Evolutionary conservation across 1,139 yeast species (phyloP).

Genomic region (Geotrichum phurueaensis): DNA sequence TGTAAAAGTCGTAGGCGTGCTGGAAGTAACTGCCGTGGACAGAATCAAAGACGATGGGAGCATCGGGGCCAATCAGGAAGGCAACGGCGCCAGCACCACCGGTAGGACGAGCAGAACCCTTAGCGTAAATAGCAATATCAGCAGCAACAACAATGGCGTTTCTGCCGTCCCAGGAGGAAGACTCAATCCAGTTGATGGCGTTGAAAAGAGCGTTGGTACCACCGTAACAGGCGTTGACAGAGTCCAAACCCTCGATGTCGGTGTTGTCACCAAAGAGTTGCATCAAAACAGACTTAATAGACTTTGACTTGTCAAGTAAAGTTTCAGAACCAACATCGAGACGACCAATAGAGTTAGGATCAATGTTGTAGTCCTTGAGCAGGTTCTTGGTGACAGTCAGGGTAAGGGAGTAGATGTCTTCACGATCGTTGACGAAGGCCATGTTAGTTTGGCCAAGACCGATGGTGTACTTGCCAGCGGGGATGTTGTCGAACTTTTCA

Average conservation of each 20-base stretch:
- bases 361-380: slow-evolving; percentile 74
- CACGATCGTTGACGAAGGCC: slow-evolving; percentile 96
- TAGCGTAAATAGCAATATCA: slow-evolving; percentile 94
- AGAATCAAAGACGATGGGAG: slow-evolving; percentile 88
- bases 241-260: slow-evolving; percentile 95
- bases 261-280: slow-evolving; percentile 84
- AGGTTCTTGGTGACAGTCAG: slow-evolving; percentile 76
- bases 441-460: slow-evolving; percentile 98
- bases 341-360: slow-evolving; percentile 79
- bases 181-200: slow-evolving; percentile 93
- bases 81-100: slow-evolving; percentile 99
- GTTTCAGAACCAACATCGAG: slow-evolving; percentile 99
- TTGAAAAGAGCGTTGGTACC: slow-evolving; percentile 95
- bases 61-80: slow-evolving; percentile 91
- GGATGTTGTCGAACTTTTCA: slow-evolving; percentile 77
- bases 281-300: slow-evolving; percentile 93
- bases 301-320: slow-evolving; percentile 90
- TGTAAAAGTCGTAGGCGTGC: slow-evolving; percentile 95
- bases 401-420: slow-evolving; percentile 89
- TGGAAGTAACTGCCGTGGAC: slow-evolving; percentile 90
- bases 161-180: slow-evolving; percentile 97
- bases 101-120: slow-evolving; percentile 98
- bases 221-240: slow-evolving; percentile 97
- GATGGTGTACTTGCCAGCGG: slow-evolving; percentile 94
- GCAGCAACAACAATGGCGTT: slow-evolving; percentile 96